Percentiles rank a stretch among this genome's conserved stretches.
These are phyloP conservation scores for Naematelia aurantialba DNA, from an alignment of 768 basidiomycete genomes.

Conservation along the genomic window DNA sequence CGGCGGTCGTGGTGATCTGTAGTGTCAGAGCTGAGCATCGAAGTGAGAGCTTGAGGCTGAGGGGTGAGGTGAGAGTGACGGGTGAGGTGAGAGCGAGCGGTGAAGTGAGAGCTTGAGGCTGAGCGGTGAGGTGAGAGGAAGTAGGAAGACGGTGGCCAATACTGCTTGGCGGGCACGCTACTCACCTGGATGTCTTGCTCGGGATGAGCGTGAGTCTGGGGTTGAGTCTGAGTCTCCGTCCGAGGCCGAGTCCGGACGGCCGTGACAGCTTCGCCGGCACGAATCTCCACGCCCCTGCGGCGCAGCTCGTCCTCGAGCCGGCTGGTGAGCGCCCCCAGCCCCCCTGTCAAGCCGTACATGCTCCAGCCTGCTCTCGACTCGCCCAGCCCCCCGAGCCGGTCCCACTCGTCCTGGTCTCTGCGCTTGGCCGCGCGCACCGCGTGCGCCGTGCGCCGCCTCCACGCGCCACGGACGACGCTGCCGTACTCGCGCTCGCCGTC, in stretches of 20 bases:
- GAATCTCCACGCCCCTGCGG: constrained; percentile 61
- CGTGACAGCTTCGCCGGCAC: constrained; percentile 50
- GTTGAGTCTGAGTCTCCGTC: too few relatives aligned
- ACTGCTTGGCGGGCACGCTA: too few relatives aligned
- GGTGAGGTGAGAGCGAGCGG: too few relatives aligned
- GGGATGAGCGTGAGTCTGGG: too few relatives aligned
- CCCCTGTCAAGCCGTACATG: constrained; percentile 76
- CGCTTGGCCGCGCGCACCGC: constrained; percentile 16
- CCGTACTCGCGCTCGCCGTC: constrained; percentile 66
- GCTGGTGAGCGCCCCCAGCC: constrained; percentile 65
- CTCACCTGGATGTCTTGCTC: constrained; percentile 18
- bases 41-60: too few relatives aligned
- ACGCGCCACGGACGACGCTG: constrained; percentile 63
- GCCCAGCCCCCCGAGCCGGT: constrained; percentile 66
- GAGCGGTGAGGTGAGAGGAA: too few relatives aligned
- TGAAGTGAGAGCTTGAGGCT: too few relatives aligned
- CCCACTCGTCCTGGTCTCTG: constrained; percentile 57
- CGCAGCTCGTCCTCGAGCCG: constrained; percentile 58
- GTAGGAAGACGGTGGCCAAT: too few relatives aligned
- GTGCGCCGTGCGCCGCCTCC: constrained; percentile 6
- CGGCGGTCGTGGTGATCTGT: constrained; percentile 13
- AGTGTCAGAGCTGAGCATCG: too few relatives aligned
- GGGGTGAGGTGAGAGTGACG: too few relatives aligned
- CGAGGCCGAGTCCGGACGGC: too few relatives aligned
- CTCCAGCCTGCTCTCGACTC: constrained; percentile 69